phyloP scores from a whole-genome alignment of 208 protist species.

The Crithidia sp. region DNA sequence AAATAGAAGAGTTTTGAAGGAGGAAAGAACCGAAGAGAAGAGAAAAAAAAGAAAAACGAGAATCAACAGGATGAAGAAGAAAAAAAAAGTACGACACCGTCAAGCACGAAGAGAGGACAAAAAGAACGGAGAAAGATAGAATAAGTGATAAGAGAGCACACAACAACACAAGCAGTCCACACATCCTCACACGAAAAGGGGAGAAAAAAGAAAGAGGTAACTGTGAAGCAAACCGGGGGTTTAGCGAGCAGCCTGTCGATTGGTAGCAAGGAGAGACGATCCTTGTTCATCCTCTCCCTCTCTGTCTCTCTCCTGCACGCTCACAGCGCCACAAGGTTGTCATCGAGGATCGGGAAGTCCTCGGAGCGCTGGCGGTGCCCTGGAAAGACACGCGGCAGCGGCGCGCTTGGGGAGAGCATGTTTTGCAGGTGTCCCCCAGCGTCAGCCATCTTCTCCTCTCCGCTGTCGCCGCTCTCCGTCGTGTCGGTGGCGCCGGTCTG shows the following conservation, averaged over 20 bases:
- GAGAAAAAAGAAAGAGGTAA: too few relatives aligned
- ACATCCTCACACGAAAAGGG: too few relatives aligned
- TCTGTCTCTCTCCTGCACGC: too few relatives aligned
- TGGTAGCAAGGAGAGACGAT: too few relatives aligned
- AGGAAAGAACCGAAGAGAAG: not conserved
- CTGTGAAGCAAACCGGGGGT: too few relatives aligned
- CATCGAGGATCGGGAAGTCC: conserved; percentile 14
- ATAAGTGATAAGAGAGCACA: too few relatives aligned
- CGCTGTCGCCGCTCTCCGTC: conserved; percentile 22
- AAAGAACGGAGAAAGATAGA: too few relatives aligned
- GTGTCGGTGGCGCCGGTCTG: conserved; percentile 17
- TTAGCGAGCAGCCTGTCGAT: too few relatives aligned
- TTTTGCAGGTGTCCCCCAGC: not conserved
- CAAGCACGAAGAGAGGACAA: too few relatives aligned
- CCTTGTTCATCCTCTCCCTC: too few relatives aligned
- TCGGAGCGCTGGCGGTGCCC: conserved; percentile 13
- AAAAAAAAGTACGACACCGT: not conserved
- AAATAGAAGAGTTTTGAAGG: not conserved
- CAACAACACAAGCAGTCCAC: too few relatives aligned
- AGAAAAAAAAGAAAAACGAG: conserved; percentile 1
- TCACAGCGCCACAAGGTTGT: not conserved
- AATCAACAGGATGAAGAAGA: not conserved
- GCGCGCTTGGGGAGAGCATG: conserved; percentile 22
- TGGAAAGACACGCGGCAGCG: conserved; percentile 7
- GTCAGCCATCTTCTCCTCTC: conserved; percentile 5